These are phyloP conservation scores for Cryphonectria japonica DNA, from an alignment of 2,329 filamentous ascomycete genomes.

Conservation along the genomic window DNA sequence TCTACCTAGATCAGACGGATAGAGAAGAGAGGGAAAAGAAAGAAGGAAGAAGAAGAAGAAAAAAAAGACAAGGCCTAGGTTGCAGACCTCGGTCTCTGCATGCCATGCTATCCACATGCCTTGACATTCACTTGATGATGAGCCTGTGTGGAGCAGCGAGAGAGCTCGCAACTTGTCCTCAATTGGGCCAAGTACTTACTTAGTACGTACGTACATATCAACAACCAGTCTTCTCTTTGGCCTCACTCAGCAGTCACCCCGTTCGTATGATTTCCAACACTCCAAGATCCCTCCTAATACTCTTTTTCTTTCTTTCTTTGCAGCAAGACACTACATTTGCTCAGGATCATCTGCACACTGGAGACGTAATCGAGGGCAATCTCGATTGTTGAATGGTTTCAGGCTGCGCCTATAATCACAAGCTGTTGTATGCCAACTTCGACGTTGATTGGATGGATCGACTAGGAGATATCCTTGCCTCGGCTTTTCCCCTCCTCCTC, in stretches of 20 bases:
- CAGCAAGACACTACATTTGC: background rate
- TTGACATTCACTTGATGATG: background rate
- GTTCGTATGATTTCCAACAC: background rate
- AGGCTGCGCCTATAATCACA: too few relatives aligned
- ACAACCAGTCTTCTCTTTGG: background rate
- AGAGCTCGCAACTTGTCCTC: background rate
- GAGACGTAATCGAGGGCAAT: background rate
- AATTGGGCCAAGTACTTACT: background rate
- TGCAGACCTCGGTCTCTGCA: background rate
- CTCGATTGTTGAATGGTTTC: background rate
- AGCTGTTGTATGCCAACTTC: too few relatives aligned
- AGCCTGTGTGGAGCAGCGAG: background rate
- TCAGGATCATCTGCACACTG: background rate
- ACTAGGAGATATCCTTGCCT: background rate
- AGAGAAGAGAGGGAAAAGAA: background rate
- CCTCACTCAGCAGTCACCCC: background rate
- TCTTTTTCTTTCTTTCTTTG: too few relatives aligned
- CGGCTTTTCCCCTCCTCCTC: background rate
- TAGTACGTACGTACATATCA: too few relatives aligned
- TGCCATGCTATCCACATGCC: background rate
- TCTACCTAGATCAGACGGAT: background rate
- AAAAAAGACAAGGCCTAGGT: background rate
- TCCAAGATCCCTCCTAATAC: background rate
- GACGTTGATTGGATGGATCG: background rate
- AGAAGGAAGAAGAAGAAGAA: background rate